Evolutionary conservation across 2,329 filamentous ascomycete genomes (phyloP), one percentile per base, ranked within the genome.

Genomic region (Exserohilum rostratum): DNA sequence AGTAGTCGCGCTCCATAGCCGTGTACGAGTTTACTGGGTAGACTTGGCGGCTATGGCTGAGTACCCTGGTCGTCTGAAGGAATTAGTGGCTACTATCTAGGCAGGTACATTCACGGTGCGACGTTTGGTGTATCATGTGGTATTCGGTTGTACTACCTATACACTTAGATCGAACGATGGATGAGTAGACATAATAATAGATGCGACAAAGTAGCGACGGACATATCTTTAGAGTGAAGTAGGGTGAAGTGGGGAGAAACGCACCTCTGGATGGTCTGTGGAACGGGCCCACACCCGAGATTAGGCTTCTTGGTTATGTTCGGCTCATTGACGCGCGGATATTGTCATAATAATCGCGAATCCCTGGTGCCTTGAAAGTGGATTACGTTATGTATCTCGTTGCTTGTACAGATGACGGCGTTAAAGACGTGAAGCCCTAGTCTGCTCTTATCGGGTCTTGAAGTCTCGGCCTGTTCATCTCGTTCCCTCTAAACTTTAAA

Each of bases 111-210:
- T 27, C 3, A 18, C 34, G 12, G 27, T 30, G 51, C 29, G 49
- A 53, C 53, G 18, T 45, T 42, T 18, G 6, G 34, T 29, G 53
- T 31, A 37, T 47, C 53, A 53, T 44, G 10, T 30, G 6, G 35
- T 31, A 43, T 43, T 47, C 15, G 1, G 7, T 25, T 37, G 31
- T 34, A 40, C 20, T 6, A 40, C 9, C n/a, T n/a, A 22, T 22
- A 20, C 31, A 29, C 7, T 12, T 12, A 50, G 25, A 17, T 45
- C 25, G 18, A 30, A 38, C 7, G 30, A 34, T 35, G 9, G 43
- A 15, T 6, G 9, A 18, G 6, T 18, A 42, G 6, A 22, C 9
- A 30, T 25, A 17, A 17, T 3, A 17, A 15, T 39, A n/a, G 22
- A 22, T 25, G 30, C 20, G 22, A 15, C 9, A 45, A 44, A 30